A percentile compares a stretch with the other conserved stretches of the same genome.
Evolutionary conservation across 768 basidiomycete species (phyloP).

Genomic region (Lactifluus piperatus): DNA sequence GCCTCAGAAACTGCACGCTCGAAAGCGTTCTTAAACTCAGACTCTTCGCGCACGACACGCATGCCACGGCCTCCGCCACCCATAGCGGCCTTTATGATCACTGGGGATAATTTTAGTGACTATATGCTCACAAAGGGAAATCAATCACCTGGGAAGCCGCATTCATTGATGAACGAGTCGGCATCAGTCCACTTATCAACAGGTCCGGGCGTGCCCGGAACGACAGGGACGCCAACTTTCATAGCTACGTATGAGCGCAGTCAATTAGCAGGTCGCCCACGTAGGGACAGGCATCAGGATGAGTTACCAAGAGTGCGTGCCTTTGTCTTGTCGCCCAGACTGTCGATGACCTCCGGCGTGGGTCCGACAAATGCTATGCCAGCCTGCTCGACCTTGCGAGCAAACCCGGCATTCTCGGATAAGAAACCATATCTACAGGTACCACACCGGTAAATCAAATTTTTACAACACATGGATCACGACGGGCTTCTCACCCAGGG

Average conservation of each 20-base stretch:
- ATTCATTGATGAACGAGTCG: slow-evolving; percentile 84
- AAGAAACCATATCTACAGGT: slow-evolving; percentile 84
- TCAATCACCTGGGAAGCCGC: slow-evolving; percentile 79
- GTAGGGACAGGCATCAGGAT: slow-evolving; percentile 4
- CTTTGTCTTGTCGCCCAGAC: slow-evolving; percentile 98
- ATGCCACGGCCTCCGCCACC: slow-evolving; percentile 98
- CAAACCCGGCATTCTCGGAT: slow-evolving; percentile 94
- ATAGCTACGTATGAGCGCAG: slow-evolving; percentile 45
- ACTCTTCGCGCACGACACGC: slow-evolving; percentile 95
- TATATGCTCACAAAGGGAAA: not conserved
- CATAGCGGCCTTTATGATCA: slow-evolving; percentile 99
- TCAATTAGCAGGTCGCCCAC: slow-evolving; percentile 2
- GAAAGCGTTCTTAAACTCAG: slow-evolving; percentile 83
- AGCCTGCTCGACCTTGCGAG: slow-evolving; percentile 96
- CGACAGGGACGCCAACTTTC: slow-evolving; percentile 87
- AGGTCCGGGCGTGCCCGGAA: slow-evolving; percentile 96
- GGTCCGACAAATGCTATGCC: slow-evolving; percentile 97
- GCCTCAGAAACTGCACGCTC: slow-evolving; percentile 92
- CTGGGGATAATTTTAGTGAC: slow-evolving; percentile 30
- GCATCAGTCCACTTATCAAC: slow-evolving; percentile 75
- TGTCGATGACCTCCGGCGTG: slow-evolving; percentile 91
- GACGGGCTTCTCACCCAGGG: slow-evolving; percentile 57
- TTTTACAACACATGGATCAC: not conserved
- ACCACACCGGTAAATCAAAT: not conserved
- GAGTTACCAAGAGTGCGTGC: slow-evolving; percentile 73